phyloP scores from a whole-genome alignment of 768 basidiomycete genomes.

The Clathrus columnatus region DNA sequence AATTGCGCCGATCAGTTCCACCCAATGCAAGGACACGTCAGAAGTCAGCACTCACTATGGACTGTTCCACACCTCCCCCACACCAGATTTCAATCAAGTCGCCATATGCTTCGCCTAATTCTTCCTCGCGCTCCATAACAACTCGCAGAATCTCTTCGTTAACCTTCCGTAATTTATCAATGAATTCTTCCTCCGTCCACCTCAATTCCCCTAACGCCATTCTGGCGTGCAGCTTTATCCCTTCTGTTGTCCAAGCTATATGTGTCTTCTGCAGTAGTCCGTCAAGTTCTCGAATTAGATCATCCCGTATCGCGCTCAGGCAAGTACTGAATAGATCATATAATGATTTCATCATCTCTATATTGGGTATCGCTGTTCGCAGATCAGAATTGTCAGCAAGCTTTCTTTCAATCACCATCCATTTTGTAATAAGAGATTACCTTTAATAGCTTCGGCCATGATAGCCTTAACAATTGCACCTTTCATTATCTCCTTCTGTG shows the following conservation, averaged over 20 bases:
- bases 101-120: conserved; percentile 29
- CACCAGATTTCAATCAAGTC: conserved; percentile 44
- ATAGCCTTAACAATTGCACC: conserved; percentile 76
- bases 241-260: conserved; percentile 30
- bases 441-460: conserved; percentile 66
- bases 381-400: conserved; percentile 14
- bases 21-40: not conserved
- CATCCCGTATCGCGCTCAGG: conserved; percentile 31
- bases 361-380: conserved; percentile 30
- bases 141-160: conserved; percentile 41
- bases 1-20: not conserved
- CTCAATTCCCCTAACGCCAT: conserved; percentile 10
- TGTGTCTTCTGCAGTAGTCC: conserved; percentile 27
- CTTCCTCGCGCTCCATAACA: conserved; percentile 12
- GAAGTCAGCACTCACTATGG: conserved; percentile 23
- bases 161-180: conserved; percentile 43
- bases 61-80: conserved; percentile 21
- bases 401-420: too few species aligned
- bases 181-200: conserved; percentile 39
- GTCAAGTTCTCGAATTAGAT: conserved; percentile 38
- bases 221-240: conserved; percentile 30
- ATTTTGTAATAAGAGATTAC: too few species aligned
- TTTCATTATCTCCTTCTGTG: conserved; percentile 59
- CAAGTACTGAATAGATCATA: conserved; percentile 34
- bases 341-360: conserved; percentile 35